These are phyloP conservation scores for Alternaria sp. DNA, from an alignment of 2,329 filamentous ascomycete species.

Conservation along the genomic window DNA sequence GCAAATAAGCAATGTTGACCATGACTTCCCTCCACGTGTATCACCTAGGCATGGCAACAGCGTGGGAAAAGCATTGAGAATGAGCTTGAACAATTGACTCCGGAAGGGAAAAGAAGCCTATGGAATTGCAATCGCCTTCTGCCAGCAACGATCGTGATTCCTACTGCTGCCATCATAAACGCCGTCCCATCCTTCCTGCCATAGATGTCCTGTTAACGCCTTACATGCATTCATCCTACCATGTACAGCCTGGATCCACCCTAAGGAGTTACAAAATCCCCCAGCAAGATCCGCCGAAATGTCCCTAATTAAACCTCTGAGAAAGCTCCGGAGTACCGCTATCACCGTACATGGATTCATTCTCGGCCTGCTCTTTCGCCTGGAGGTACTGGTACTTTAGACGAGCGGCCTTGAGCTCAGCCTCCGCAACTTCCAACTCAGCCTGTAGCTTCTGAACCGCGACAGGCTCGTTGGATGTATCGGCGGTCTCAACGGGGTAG, in stretches of 20 bases:
- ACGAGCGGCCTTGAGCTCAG: slow-evolving; percentile 40
- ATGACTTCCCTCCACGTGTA: neutral
- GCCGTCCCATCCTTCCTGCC: neutral
- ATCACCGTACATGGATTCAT: slow-evolving; percentile 6
- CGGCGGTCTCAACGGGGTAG: slow-evolving; percentile 10
- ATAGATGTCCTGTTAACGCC: neutral
- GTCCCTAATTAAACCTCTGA: slow-evolving; percentile 6
- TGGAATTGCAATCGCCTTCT: neutral
- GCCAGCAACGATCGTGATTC: neutral
- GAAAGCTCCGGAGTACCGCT: neutral
- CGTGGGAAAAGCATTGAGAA: neutral
- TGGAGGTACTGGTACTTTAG: slow-evolving; percentile 34
- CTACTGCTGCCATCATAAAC: neutral
- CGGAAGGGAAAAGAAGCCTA: neutral
- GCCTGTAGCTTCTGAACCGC: slow-evolving; percentile 38
- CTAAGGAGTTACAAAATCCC: neutral
- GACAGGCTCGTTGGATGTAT: slow-evolving; percentile 28
- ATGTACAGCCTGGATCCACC: neutral
- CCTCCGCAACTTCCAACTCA: slow-evolving; percentile 45
- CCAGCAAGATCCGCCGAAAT: neutral
- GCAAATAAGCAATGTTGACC: neutral
- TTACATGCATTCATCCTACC: neutral
- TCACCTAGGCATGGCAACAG: neutral
- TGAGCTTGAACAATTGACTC: neutral
- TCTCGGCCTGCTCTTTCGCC: slow-evolving; percentile 29